Base-by-base conservation (phyloP, 176 grass and related monocot genomes). In the Puccinellia tenuiflora region DNA sequence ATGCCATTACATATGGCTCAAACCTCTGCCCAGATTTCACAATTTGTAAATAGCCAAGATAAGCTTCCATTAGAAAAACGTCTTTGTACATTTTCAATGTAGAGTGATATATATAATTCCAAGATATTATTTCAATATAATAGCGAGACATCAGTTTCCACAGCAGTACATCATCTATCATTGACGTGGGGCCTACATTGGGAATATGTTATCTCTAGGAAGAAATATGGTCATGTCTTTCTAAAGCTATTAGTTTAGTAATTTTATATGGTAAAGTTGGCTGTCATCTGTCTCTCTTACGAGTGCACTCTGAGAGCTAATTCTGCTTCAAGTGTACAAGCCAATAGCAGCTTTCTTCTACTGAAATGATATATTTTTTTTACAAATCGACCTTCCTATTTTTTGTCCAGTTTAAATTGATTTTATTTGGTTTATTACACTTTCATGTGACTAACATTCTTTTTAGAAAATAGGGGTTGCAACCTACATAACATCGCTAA, bases 101-200 rank as follows among this genome's bases (percentile, higher is more conserved):
- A 39, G 68, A 62, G 3, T 67, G 18, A 78, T 77, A 78, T 76
- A 78, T 77, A 77, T 51, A 47, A 83, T 18, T 62, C 30, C 52
- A 71, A 72, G 12, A 14, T 38, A 77, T 52, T 28, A 63, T 83
- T 71, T 54, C 28, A 15, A 38, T 51, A 63, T 24, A 28, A 72
- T 60, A 52, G 61, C 61, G 16, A 17, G 38, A 37, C 46, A 43
- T 28, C 22, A 52, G 16, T 31, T 38, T n/a, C 50, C 14, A 5
- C 11, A 29, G n/a, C 29, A 42, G 30, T 51, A 48, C 48, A 77
- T 70, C 20, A 75, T 67, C 37, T 69, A 59, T 35, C 61, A 48
- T 21, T 68, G 21, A 57, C 9, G 18, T 62, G 72, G n/a, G 39
- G 22, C 12, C 75, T 65, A 73, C 31, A 43, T 21, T 77, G n/a